Evolutionary conservation across 805 yeast genomes (phyloP), one percentile per base, ranked within the genome.

Genomic region (Yarrowia sp.): DNA sequence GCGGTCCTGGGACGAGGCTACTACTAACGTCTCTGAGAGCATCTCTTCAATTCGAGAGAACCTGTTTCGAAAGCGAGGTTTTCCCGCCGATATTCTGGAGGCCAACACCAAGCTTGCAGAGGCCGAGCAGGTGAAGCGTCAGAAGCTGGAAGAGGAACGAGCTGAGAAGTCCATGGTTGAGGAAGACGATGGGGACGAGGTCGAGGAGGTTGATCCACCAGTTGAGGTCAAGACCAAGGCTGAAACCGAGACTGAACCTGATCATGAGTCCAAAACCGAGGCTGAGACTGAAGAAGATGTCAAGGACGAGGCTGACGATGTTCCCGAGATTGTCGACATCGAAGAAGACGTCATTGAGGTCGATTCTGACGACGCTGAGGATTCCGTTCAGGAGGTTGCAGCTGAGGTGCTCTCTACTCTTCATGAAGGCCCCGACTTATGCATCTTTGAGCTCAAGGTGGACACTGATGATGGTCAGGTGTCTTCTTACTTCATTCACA

Each of bases 61-160:
- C 36, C 12, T 56, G n/a, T 66, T 66, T 36, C 49, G 66, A 9
- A 52, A 53, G 52, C 64, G 64, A 5, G 69, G 67, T 2, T 63
- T 63, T 32, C 67, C 67, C n/a, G 45, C 67, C 10, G 67, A 63
- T 10, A 63, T 63, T 16, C 32, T 63, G 11, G 67, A 63, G 46
- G 67, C 67, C 19, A 48, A 48, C 48, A 49, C 67, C 41, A 48
- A 63, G 40, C 26, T 63, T 12, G 67, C 46, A 2, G 67, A 63
- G 26, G 48, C n/a, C 1, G 55, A 48, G 9, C 11, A 38, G 26
- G 38, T 40, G 8, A 66, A 66, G 42, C n/a, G 65, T 10, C 45
- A 38, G 36, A 64, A 52, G 45, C 68, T 59, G 10, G 65, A 59
- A 8, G 41, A 59, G 40, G 65, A 59, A 38, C 38, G 49, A 3